phyloP scores from a whole-genome alignment of 1,139 yeast genomes.

The Suhomyces guaymorum region DNA sequence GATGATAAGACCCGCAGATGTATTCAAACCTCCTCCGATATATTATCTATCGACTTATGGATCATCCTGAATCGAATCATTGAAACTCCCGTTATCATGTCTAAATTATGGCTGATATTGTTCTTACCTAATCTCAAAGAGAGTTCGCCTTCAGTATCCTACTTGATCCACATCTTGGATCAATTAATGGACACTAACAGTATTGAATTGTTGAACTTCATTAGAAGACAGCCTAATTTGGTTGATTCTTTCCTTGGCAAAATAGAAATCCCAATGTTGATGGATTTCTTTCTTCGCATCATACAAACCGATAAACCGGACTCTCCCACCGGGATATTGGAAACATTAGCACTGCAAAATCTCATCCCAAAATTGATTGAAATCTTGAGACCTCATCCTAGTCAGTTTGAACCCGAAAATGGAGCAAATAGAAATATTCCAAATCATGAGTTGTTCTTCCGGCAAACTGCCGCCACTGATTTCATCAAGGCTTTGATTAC shows the following conservation, averaged over 20 bases:
- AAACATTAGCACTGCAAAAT: slow-evolving; percentile 50
- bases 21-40: slow-evolving; percentile 45
- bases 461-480: slow-evolving; percentile 94
- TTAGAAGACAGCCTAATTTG: slow-evolving; percentile 50
- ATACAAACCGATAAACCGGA: slow-evolving; percentile 68
- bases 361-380: slow-evolving; percentile 55
- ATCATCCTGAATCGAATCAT: slow-evolving; percentile 46
- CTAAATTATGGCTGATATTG: slow-evolving; percentile 46
- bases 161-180: slow-evolving; percentile 45
- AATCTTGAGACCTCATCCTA: slow-evolving; percentile 47
- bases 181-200: slow-evolving; percentile 50
- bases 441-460: slow-evolving; percentile 48
- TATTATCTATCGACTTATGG: slow-evolving; percentile 47
- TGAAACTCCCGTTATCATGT: slow-evolving; percentile 44
- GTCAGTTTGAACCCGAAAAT: slow-evolving; percentile 27
- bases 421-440: slow-evolving; percentile 24
- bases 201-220: slow-evolving; percentile 52
- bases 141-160: slow-evolving; percentile 42
- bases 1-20: slow-evolving; percentile 44
- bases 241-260: slow-evolving; percentile 58
- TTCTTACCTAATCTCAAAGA: slow-evolving; percentile 40
- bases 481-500: slow-evolving; percentile 91
- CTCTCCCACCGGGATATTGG: slow-evolving; percentile 62
- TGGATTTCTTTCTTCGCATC: slow-evolving; percentile 57
- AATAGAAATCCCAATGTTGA: slow-evolving; percentile 58